These are phyloP conservation scores for Suhomyces chickasaworum DNA, from an alignment of 1,139 yeast species.

Conservation along the genomic window DNA sequence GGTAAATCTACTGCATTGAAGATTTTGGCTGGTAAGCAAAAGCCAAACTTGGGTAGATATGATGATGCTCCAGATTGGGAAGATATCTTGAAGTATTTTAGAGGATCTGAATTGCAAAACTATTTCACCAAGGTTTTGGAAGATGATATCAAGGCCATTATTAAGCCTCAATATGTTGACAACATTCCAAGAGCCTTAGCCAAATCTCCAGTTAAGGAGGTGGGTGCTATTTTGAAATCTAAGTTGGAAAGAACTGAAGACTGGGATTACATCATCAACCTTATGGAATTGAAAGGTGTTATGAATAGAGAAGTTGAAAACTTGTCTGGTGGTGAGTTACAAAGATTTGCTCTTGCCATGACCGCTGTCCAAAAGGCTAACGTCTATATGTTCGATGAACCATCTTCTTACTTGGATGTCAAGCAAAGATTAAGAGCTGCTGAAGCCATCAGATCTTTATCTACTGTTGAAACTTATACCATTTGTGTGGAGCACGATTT, in stretches of 20 bases:
- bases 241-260: slow-evolving; percentile 68
- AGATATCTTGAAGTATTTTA: slow-evolving; percentile 83
- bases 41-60: slow-evolving; percentile 90
- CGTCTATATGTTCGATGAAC: slow-evolving; percentile 99
- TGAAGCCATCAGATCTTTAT: slow-evolving; percentile 81
- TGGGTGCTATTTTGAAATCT: slow-evolving; percentile 77
- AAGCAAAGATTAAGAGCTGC: slow-evolving; percentile 99
- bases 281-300: slow-evolving; percentile 73
- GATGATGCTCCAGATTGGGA: slow-evolving; percentile 98
- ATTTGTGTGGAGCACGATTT: slow-evolving; percentile 98
- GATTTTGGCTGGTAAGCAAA: slow-evolving; percentile 96
- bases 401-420: slow-evolving; percentile 96
- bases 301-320: slow-evolving; percentile 83
- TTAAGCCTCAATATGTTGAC: slow-evolving; percentile 97
- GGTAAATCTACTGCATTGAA: slow-evolving; percentile 98
- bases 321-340: slow-evolving; percentile 97
- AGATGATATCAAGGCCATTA: slow-evolving; percentile 90
- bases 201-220: slow-evolving; percentile 85
- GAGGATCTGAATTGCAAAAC: slow-evolving; percentile 97
- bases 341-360: slow-evolving; percentile 97
- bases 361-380: slow-evolving; percentile 93
- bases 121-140: slow-evolving; percentile 92
- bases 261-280: slow-evolving; percentile 61
- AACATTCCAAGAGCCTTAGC: slow-evolving; percentile 91
- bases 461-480: slow-evolving; percentile 74